These are phyloP conservation scores for Schoenoplectus tabernaemontani DNA, from an alignment of 202 grass and related monocot species.

Conservation along the genomic window DNA sequence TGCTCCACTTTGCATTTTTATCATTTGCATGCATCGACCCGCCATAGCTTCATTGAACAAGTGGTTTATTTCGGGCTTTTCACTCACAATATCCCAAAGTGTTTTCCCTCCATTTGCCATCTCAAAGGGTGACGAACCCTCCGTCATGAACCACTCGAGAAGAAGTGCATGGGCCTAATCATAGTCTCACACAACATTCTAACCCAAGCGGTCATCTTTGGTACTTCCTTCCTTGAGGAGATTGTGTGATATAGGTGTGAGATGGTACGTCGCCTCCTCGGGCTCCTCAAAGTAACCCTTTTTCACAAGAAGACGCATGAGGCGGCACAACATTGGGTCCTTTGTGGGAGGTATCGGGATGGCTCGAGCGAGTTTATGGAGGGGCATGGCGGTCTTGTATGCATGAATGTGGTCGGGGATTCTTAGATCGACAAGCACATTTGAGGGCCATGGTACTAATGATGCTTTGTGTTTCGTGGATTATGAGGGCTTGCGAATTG, in stretches of 20 bases:
- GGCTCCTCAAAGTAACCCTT: background rate
- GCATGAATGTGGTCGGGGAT: slow-evolving; percentile 29
- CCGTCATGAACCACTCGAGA: slow-evolving; percentile 22
- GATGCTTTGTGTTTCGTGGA: background rate
- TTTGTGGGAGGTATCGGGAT: background rate
- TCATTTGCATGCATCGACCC: background rate
- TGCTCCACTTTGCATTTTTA: background rate
- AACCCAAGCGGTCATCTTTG: background rate
- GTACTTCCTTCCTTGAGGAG: background rate
- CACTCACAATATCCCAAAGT: background rate
- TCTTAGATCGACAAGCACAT: slow-evolving; percentile 15
- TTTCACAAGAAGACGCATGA: slow-evolving; percentile 24
- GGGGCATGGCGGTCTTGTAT: background rate
- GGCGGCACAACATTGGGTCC: background rate
- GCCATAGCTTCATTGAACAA: slow-evolving; percentile 26
- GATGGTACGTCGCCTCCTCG: background rate
- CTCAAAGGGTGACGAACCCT: background rate
- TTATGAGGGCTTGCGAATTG: background rate
- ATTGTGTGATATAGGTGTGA: slow-evolving; percentile 31
- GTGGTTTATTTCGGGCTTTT: background rate
- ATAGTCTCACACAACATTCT: background rate
- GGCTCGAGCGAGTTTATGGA: background rate
- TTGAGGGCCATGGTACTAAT: slow-evolving; percentile 6
- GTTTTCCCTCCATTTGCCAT: background rate
- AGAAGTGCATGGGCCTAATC: background rate